Base-by-base conservation (phyloP, 768 basidiomycete species). In the Boletus pseudopeckii region DNA sequence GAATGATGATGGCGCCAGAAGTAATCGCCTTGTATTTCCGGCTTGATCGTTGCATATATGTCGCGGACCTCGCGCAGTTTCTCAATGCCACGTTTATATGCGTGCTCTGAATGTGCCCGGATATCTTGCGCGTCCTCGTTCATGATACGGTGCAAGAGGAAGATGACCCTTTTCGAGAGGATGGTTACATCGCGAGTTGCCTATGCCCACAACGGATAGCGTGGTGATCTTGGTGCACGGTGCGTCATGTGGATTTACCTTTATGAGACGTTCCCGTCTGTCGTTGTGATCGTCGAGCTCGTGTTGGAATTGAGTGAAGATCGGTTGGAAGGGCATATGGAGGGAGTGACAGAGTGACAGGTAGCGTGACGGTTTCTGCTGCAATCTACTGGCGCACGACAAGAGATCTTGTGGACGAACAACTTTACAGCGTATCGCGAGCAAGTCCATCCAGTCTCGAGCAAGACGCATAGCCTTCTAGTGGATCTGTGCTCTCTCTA, bases 91-190 rank as follows among this genome's bases (percentile, higher is more conserved):
- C 74, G 72, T 22, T 74, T 63, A 3, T 79, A 82, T 4, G 86
- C 86, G 33, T 66, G 71, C 30, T 68, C 66, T 26, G 75, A 71
- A n/a, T 60, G 58, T 45, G 64, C 53, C n/a, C 42, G 46, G 36
- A 64, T 62, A 2, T 66, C 59, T 48, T 62, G 47, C 17, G 64
- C 66, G 15, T 75, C 73, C 50, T 80, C 79, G 34, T 74, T 76
- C 59, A 79, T 71, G 54, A 85, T 73, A 46, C 93, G 87, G 64
- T 98, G 96, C 5, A 98, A 77, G 38, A 92, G 83, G 67, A 98
- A 98, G 58, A 99, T 98, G 59, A 85, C 77, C 72, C 92, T 95
- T 71, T 99, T 99, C 48, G 93, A 92, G 34, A 90, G 77, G 61
- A 85, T 90, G 24, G 95, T 98, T 47, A 92, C 81, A 71, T 97